Evolutionary conservation across 139 green algal species (phyloP).

Genomic region (Marvania coccoides): DNA sequence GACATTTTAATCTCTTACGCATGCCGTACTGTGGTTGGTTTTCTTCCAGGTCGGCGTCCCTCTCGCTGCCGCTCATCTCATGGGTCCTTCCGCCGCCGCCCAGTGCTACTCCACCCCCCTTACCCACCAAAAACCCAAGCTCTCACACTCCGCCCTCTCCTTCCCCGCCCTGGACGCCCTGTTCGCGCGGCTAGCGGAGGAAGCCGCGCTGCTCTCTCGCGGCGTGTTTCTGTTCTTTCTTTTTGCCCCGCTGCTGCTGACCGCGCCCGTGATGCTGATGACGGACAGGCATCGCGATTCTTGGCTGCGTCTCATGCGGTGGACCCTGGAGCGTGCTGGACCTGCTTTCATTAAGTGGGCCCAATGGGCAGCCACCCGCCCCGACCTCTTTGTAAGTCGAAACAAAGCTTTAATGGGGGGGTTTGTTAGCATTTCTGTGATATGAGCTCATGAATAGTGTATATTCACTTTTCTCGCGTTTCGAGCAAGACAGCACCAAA

Average conservation of each 20-base stretch:
- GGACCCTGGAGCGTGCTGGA: conserved; percentile 68
- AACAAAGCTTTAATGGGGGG: no score
- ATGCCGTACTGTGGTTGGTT: no score
- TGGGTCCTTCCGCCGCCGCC: not conserved
- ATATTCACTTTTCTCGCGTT: no score
- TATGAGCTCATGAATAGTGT: no score
- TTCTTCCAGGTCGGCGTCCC: conserved; percentile 19
- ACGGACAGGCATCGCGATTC: not conserved
- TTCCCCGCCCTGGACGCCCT: not conserved
- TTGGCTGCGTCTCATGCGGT: conserved; percentile 67
- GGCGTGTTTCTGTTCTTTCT: conserved; percentile 52
- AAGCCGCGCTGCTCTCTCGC: conserved; percentile 32
- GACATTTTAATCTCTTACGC: no score
- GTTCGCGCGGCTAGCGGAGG: conserved; percentile 6
- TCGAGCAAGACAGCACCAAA: no score
- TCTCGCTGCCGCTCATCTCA: conserved; percentile 16
- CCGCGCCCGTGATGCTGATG: conserved; percentile 5
- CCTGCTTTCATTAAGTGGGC: conserved; percentile 87
- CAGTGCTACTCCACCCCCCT: not conserved
- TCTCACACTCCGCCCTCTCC: not conserved
- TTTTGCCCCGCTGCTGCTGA: conserved; percentile 46
- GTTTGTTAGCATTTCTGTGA: no score
- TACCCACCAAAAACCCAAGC: not conserved
- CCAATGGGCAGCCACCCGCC: conserved; percentile 75
- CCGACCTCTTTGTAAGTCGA: conserved; percentile 67